Base-by-base conservation (phyloP, 805 yeast species). In the Candida fluviatilis region DNA sequence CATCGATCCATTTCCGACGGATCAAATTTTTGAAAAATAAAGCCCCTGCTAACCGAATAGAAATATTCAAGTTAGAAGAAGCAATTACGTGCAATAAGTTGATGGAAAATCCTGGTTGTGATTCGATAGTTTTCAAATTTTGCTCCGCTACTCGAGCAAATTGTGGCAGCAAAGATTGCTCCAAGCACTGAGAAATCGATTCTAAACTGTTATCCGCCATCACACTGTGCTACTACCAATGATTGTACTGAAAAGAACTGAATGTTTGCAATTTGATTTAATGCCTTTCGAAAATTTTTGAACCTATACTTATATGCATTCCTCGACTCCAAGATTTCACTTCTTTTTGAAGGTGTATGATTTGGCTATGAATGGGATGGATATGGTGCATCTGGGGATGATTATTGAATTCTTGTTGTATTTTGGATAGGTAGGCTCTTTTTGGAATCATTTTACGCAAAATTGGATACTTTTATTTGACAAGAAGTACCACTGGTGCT, bases 21-120 rank as follows among this genome's bases (percentile, higher is more conserved):
- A 93, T 73, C 44, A 88, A 74, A 58, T 93, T 93, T 58, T 93
- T 93, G 65, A 93, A 88, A 61, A 84, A 89, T 37, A 95, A 66
- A 1, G 96, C 88, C 14, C 86, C 95, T 1, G 99, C 96, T 34
- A 90, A 66, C 44, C 97, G 72, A 1, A 84, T 76, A 2, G 84
- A 66, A 4, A 59, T 55, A 3, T 75, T 71, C 30, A 80, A 53
- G 30, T 71, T 69, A 21, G 68, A 54, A 12, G 84, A 72, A 4
- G 95, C 88, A 24, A 89, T 85, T 13, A 90, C 76, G 52, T 84
- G 89, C 39, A 93, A 62, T 27, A 93, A 63, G 21, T 80, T 75
- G 34, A 87, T 65, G 6, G 95, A 73, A 58, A 93, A 93, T 3
- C 95, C 95, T 25, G 78, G 78, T 36, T 71, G 71, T 1, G 59